Conservation (phyloP, 2,329 filamentous ascomycete species). For the Colletotrichum scovillei region DNA sequence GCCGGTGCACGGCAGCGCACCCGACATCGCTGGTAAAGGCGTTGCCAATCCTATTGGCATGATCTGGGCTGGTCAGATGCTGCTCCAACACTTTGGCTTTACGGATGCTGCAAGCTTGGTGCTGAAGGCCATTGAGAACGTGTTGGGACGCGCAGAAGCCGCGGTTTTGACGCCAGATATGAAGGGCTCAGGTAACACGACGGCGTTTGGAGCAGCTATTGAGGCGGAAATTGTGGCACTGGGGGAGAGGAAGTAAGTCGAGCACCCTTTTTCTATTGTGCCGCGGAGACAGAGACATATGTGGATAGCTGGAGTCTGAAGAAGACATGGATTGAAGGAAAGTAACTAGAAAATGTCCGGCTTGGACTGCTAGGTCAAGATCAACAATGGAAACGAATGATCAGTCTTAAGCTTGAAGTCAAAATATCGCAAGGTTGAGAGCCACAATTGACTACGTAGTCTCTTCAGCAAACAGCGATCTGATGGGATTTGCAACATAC, state of each 20-base stretch:
- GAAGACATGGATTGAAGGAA: not conserved
- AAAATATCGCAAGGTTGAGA: no score
- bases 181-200: constrained; percentile 43
- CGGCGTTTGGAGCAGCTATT: constrained; percentile 39
- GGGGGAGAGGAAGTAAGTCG: not conserved
- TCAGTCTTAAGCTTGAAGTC: no score
- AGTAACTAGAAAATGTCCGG: no score
- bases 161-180: constrained; percentile 46
- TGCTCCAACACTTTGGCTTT: constrained; percentile 72
- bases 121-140: constrained; percentile 71
- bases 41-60: constrained; percentile 80
- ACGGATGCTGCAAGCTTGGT: constrained; percentile 59
- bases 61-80: constrained; percentile 78
- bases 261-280: not conserved
- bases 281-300: not conserved
- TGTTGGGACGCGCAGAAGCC: constrained; percentile 60
- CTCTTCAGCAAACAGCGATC: no score
- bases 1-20: constrained; percentile 79
- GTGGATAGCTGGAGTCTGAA: not conserved
- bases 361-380: no score
- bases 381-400: no score
- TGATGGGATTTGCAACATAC: no score
- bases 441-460: no score
- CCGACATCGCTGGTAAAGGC: constrained; percentile 78
- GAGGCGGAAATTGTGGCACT: constrained; percentile 37